A percentile compares a stretch with the other conserved stretches of the same genome.
phyloP scores from a whole-genome alignment of 2,329 filamentous ascomycete species.

The Pseudopyrenochaeta lycopersici region DNA sequence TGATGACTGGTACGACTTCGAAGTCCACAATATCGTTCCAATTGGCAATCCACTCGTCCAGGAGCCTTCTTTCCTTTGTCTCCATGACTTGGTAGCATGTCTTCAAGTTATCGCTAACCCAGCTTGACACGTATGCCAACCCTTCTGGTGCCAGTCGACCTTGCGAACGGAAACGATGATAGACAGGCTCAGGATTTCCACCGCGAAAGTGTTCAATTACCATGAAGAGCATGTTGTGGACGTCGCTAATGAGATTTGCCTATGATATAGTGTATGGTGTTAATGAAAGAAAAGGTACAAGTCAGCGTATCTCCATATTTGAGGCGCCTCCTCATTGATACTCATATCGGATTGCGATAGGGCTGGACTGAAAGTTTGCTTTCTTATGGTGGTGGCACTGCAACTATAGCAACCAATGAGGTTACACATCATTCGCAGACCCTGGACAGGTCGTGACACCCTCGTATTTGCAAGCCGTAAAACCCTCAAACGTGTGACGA shows the following conservation, averaged over 20 bases:
- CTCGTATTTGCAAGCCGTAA: slow-evolving; percentile 7
- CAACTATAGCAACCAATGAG: neutral
- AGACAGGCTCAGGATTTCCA: slow-evolving; percentile 4
- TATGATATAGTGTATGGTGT: too few species aligned
- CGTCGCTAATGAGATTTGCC: too few species aligned
- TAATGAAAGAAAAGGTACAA: too few species aligned
- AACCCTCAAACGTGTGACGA: neutral
- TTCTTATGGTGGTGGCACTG: slow-evolving; percentile 5
- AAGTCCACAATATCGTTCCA: slow-evolving; percentile 20
- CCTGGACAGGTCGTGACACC: neutral
- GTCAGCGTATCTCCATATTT: too few species aligned
- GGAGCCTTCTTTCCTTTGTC: slow-evolving; percentile 6
- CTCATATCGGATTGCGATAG: neutral
- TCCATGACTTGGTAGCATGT: slow-evolving; percentile 20
- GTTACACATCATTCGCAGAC: slow-evolving; percentile 14
- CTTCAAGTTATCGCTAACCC: slow-evolving; percentile 16
- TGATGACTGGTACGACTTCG: slow-evolving; percentile 10
- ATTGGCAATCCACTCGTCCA: slow-evolving; percentile 18
- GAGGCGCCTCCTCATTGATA: too few species aligned
- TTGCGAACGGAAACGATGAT: slow-evolving; percentile 8
- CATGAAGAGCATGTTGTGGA: slow-evolving; percentile 14
- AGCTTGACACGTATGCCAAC: slow-evolving; percentile 16
- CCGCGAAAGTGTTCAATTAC: slow-evolving; percentile 12
- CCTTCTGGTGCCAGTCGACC: slow-evolving; percentile 17
- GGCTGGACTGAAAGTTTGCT: neutral